Evolutionary conservation across 805 yeast species (phyloP).

Genomic region (Cyberlindnera xishuangbannaensis): DNA sequence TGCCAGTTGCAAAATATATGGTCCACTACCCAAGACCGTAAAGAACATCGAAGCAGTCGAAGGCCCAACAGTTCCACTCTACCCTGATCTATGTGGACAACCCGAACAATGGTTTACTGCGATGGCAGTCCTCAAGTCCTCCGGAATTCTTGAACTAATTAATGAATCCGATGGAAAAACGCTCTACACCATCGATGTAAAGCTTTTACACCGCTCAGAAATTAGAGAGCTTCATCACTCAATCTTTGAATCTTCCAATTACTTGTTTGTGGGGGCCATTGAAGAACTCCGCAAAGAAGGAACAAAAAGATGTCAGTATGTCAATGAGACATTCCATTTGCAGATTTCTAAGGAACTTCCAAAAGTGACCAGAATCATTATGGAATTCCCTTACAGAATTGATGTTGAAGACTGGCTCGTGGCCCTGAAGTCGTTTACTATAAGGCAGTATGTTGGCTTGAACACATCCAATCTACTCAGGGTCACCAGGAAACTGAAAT

Average conservation of each 20-base stretch:
- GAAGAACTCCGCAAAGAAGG: conserved; percentile 41
- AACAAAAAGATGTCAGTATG: conserved; percentile 6
- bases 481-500: conserved; percentile 44
- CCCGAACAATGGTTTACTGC: conserved; percentile 65
- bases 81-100: conserved; percentile 24
- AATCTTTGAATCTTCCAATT: conserved; percentile 52
- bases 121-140: conserved; percentile 61
- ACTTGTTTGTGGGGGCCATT: conserved; percentile 52
- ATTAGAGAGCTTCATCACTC: conserved; percentile 60
- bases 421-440: conserved; percentile 57
- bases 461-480: conserved; percentile 35
- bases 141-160: conserved; percentile 56
- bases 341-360: conserved; percentile 28
- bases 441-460: conserved; percentile 40
- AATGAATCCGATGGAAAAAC: conserved; percentile 60
- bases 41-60: conserved; percentile 13
- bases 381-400: conserved; percentile 59
- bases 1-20: conserved; percentile 60
- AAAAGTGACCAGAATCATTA: conserved; percentile 34
- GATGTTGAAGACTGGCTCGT: conserved; percentile 78
- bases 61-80: conserved; percentile 17
- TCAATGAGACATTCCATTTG: conserved; percentile 2
- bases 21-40: conserved; percentile 32
- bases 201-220: conserved; percentile 49
- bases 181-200: conserved; percentile 53